Conservation (phyloP, 2,329 filamentous ascomycete genomes). For the Emmonsiellopsis sp. region DNA sequence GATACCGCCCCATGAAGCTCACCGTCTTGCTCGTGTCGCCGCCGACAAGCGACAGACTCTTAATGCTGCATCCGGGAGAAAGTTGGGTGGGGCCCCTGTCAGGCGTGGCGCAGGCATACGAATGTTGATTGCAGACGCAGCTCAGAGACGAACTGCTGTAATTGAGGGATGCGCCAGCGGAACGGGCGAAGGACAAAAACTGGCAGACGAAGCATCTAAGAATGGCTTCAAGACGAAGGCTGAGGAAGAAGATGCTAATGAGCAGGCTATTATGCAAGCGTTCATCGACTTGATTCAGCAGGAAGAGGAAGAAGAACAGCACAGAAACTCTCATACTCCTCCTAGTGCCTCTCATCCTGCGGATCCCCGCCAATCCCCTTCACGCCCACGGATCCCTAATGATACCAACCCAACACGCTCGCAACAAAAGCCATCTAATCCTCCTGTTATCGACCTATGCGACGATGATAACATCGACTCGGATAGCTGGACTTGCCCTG, state of each 20-base stretch:
- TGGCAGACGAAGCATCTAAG: conserved; percentile 56
- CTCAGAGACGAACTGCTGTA: conserved; percentile 56
- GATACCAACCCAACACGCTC: conserved; percentile 8
- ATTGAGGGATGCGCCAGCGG: conserved; percentile 68
- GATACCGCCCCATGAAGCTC: conserved; percentile 63
- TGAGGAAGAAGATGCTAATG: conserved; percentile 82
- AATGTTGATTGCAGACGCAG: conserved; percentile 60
- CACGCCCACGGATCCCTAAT: conserved; percentile 27
- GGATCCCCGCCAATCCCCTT: conserved; percentile 33
- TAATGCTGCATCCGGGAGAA: conserved; percentile 56
- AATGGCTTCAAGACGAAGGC: conserved; percentile 75
- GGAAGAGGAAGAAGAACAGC: conserved; percentile 52
- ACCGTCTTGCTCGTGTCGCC: conserved; percentile 61
- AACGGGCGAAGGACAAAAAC: conserved; percentile 55
- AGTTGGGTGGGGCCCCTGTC: conserved; percentile 56
- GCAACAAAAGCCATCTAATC: background rate
- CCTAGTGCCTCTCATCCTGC: conserved; percentile 44
- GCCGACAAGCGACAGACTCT: conserved; percentile 59
- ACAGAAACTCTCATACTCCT: conserved; percentile 48
- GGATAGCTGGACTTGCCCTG: conserved; percentile 48
- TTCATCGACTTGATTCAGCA: conserved; percentile 80
- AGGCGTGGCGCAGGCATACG: conserved; percentile 59
- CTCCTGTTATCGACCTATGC: conserved; percentile 10
- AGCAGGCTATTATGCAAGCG: conserved; percentile 74
- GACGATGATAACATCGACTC: conserved; percentile 24